These are phyloP conservation scores for Aegilops longissima DNA, from an alignment of 176 grass and related monocot species.

Conservation along the genomic window DNA sequence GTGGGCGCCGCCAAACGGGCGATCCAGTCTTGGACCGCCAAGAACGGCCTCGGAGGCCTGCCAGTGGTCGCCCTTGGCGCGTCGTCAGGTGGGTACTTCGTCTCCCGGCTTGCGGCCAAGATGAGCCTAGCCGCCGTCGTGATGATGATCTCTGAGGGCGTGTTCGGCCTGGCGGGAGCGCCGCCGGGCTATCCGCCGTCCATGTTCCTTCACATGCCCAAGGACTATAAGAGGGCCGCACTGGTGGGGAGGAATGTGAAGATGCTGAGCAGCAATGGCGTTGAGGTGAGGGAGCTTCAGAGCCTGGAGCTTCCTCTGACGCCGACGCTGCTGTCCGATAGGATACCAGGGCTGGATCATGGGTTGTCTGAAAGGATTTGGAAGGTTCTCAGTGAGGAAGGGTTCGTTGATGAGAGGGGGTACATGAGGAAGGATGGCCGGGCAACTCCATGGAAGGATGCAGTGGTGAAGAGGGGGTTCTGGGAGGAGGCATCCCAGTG, in stretches of 20 bases:
- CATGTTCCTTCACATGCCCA: conserved; percentile 86
- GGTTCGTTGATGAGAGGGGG: conserved; percentile 55
- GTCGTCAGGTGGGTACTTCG: conserved; percentile 71
- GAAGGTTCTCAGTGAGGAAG: conserved; percentile 43
- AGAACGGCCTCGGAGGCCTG: conserved; percentile 37
- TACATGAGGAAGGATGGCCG: conserved; percentile 64
- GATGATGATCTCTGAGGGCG: conserved; percentile 75
- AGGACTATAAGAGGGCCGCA: conserved; percentile 41
- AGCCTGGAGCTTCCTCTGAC: conserved; percentile 62
- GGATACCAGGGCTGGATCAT: conserved; percentile 45
- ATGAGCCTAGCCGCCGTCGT: conserved; percentile 52
- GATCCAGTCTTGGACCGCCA: conserved; percentile 38
- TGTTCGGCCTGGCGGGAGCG: conserved; percentile 28
- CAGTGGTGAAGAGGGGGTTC: conserved; percentile 43
- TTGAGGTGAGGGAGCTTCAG: conserved; percentile 52
- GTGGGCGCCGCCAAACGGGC: conserved; percentile 24
- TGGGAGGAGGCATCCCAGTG: conserved; percentile 40
- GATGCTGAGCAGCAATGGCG: conserved; percentile 52
- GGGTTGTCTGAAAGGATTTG: conserved; percentile 42
- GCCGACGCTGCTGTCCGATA: conserved; percentile 51
- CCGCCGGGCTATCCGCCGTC: conserved; percentile 41
- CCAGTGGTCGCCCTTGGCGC: conserved; percentile 49
- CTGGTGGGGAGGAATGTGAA: conserved; percentile 54
- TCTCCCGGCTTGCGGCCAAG: conserved; percentile 55
- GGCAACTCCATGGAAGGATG: conserved; percentile 56